Conservation (phyloP, 192 early-diverging fungal species). For the Coemansia reversa region DNA sequence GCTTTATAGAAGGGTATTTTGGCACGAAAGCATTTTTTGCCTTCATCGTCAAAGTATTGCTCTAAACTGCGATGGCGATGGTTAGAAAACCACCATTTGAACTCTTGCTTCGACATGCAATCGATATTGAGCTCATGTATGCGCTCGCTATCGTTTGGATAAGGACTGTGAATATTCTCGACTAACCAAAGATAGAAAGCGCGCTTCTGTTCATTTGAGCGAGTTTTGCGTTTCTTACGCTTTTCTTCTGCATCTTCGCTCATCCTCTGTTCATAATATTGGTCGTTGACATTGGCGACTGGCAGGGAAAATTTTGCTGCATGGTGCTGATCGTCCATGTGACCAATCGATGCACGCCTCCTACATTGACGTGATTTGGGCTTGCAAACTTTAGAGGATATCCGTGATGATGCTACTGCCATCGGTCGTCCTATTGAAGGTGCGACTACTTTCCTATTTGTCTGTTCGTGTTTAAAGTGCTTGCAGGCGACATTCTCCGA, state of each 20-base stretch:
- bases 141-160: constrained; percentile 26
- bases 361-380: neutral
- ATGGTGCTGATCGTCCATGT: neutral
- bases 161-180: constrained; percentile 32
- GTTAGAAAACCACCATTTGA: constrained; percentile 53
- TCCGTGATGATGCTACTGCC: neutral
- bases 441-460: neutral
- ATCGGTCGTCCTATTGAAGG: neutral
- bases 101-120: constrained; percentile 14
- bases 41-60: constrained; percentile 6
- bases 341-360: neutral
- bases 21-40: constrained; percentile 17
- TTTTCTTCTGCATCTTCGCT: neutral
- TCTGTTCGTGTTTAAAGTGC: neutral
- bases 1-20: constrained; percentile 25
- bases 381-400: neutral
- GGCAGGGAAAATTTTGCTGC: neutral
- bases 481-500: neutral
- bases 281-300: neutral
- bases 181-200: constrained; percentile 24
- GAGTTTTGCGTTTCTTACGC: constrained; percentile 16
- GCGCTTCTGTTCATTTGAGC: constrained; percentile 11
- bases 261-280: neutral
- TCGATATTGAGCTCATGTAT: constrained; percentile 9
- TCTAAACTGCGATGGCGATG: constrained; percentile 35